Base-by-base conservation (phyloP, 2,329 filamentous ascomycete genomes). In the Coniochaeta sp. region DNA sequence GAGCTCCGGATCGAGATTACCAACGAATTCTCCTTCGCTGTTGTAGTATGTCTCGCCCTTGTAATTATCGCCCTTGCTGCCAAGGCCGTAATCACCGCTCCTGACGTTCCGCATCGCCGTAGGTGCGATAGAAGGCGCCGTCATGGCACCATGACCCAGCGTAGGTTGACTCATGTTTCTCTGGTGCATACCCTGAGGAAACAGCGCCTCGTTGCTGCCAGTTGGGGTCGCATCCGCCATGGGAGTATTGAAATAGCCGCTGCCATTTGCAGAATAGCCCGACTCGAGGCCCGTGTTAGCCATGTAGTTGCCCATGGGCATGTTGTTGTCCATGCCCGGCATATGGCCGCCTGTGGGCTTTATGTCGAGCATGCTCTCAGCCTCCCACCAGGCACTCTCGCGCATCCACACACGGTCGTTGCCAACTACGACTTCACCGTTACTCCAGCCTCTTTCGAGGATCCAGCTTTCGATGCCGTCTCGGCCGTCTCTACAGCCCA, bases 401-500 rank as follows among this genome's bases (percentile, higher is more conserved):
- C 93, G 86, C 79, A 98, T 93, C 95, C 95, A 99, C 47, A 99
- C 87, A 34, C 95, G 89, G 73, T 98, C 92, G 2, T 87, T 88
- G 59, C 95, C 95, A 34, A 98, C 81, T 5, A 96, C 86, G 1
- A 98, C 92, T 75, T 98, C 95, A 42, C 95, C 95, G 67, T 99
- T 99, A 76, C 91, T 97, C 95, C 95, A 99, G 1, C 95, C 95
- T 61, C 95, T 87, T 74, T 98, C 93, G 57, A 98, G 82, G 61
- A 96, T 82, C 91, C 93, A 99, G 68, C 84, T 96, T 70, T 98
- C 91, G 58, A 97, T 92, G 55, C 93, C 95, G 63, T 99, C 95
- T 63, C 86, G 87, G 60, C 95, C 95, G 64, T 96, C 91, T 66
- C 88, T 85, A 73, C 95, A 99, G 16, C 95, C 95, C 0, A 99